These are phyloP conservation scores for Aspergillus wentii DNA, from an alignment of 495 filamentous ascomycete genomes.

Conservation along the genomic window DNA sequence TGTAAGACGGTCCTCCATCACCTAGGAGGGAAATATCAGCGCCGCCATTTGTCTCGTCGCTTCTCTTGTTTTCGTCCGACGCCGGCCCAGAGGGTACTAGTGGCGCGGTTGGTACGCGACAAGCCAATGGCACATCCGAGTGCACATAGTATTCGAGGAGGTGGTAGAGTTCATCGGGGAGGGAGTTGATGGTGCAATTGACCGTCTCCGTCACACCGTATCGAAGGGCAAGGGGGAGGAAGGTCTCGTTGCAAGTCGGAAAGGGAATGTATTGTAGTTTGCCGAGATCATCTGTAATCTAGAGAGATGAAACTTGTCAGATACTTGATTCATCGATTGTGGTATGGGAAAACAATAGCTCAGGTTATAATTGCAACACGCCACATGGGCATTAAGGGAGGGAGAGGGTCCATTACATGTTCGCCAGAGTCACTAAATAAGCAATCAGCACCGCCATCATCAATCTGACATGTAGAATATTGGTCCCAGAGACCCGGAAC, in stretches of 20 bases:
- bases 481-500: no score
- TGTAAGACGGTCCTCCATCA: conserved; percentile 45
- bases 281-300: conserved; percentile 75
- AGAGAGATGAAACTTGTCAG: conserved; percentile 23
- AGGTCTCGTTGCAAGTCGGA: conserved; percentile 86
- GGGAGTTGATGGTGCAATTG: conserved; percentile 84
- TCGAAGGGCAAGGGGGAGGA: conserved; percentile 69
- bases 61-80: conserved; percentile 4
- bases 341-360: no score
- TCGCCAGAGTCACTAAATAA: conserved; percentile 51
- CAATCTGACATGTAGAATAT: no score
- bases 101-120: conserved; percentile 81
- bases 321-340: no score
- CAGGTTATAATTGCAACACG: no score
- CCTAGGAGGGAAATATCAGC: conserved; percentile 26
- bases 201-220: conserved; percentile 76
- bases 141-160: conserved; percentile 98
- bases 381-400: no score
- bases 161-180: conserved; percentile 90
- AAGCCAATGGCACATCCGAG: conserved; percentile 88
- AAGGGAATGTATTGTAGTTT: conserved; percentile 94
- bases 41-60: conserved; percentile 11
- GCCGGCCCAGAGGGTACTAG: conserved; percentile 15
- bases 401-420: conserved; percentile 44
- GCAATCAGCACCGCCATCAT: conserved; percentile 18